Percentiles rank a stretch among this genome's conserved stretches.
Evolutionary conservation across 805 yeast species (phyloP).

Genomic region (Huiozyma sinensis): DNA sequence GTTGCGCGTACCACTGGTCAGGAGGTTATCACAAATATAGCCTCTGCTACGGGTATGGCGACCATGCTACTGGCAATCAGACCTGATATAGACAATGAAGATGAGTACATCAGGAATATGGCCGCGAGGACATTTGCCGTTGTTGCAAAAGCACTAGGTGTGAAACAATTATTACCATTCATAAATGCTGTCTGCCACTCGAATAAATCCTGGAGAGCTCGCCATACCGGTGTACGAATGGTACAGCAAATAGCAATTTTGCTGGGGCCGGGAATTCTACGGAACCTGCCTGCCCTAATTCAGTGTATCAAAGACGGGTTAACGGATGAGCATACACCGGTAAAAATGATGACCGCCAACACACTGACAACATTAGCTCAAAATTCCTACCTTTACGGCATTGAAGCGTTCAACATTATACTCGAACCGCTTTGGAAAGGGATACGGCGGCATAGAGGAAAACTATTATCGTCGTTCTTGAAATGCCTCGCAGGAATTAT

Average conservation of each 20-base stretch:
- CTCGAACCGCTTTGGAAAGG: slow-evolving; percentile 79
- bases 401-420: slow-evolving; percentile 68
- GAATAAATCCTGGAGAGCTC: slow-evolving; percentile 67
- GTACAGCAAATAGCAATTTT: slow-evolving; percentile 65
- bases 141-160: slow-evolving; percentile 70
- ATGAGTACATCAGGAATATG: slow-evolving; percentile 67
- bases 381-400: slow-evolving; percentile 77
- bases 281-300: slow-evolving; percentile 57
- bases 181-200: slow-evolving; percentile 69
- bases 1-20: slow-evolving; percentile 69
- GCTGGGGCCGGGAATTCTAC: slow-evolving; percentile 64
- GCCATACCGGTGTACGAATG: slow-evolving; percentile 71
- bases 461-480: slow-evolving; percentile 61
- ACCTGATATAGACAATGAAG: slow-evolving; percentile 73
- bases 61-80: slow-evolving; percentile 69
- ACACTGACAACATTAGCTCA: slow-evolving; percentile 72
- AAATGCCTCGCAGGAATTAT: slow-evolving; percentile 69
- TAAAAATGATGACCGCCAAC: slow-evolving; percentile 59
- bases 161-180: slow-evolving; percentile 65
- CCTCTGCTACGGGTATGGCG: slow-evolving; percentile 75
- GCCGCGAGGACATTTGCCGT: slow-evolving; percentile 77
- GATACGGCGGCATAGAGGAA: slow-evolving; percentile 65
- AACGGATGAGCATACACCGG: slow-evolving; percentile 55
- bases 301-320: slow-evolving; percentile 49
- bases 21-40: slow-evolving; percentile 61